Conservation (phyloP, 192 early-diverging fungal species). For the Dissophora globulifera region DNA sequence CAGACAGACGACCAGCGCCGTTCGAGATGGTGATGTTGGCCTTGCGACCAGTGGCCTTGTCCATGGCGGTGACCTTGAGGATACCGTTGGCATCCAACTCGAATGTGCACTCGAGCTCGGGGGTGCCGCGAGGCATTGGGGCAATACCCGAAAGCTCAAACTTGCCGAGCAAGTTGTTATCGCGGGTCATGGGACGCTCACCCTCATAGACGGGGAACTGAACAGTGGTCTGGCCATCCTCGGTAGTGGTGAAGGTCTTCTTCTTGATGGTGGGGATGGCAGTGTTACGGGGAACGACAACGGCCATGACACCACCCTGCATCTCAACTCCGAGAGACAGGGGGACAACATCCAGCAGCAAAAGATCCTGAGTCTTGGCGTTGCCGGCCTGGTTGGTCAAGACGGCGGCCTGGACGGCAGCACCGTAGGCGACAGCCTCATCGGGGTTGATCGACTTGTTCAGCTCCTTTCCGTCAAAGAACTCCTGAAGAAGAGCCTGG, state of each 20-base stretch:
- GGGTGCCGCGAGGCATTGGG: slow-evolving; percentile 81
- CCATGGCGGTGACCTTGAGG: slow-evolving; percentile 90
- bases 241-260: slow-evolving; percentile 82
- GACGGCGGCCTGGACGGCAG: slow-evolving; percentile 89
- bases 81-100: slow-evolving; percentile 91
- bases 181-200: slow-evolving; percentile 86
- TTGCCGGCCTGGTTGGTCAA: slow-evolving; percentile 72
- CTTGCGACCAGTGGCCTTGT: slow-evolving; percentile 91
- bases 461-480: slow-evolving; percentile 83
- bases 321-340: slow-evolving; percentile 87
- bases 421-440: slow-evolving; percentile 94
- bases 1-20: slow-evolving; percentile 89
- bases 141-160: slow-evolving; percentile 83
- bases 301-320: slow-evolving; percentile 84
- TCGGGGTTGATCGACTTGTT: slow-evolving; percentile 96
- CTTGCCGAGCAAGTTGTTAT: slow-evolving; percentile 90
- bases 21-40: slow-evolving; percentile 96
- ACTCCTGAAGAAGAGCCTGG: slow-evolving; percentile 79
- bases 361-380: slow-evolving; percentile 69
- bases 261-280: slow-evolving; percentile 81
- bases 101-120: slow-evolving; percentile 85
- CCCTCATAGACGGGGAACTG: slow-evolving; percentile 87
- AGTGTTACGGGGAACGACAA: slow-evolving; percentile 85
- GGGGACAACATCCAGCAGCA: slow-evolving; percentile 84
- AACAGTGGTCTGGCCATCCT: slow-evolving; percentile 85